Conservation (phyloP, 176 grass and related monocot species). For the Raddia distichophylla region DNA sequence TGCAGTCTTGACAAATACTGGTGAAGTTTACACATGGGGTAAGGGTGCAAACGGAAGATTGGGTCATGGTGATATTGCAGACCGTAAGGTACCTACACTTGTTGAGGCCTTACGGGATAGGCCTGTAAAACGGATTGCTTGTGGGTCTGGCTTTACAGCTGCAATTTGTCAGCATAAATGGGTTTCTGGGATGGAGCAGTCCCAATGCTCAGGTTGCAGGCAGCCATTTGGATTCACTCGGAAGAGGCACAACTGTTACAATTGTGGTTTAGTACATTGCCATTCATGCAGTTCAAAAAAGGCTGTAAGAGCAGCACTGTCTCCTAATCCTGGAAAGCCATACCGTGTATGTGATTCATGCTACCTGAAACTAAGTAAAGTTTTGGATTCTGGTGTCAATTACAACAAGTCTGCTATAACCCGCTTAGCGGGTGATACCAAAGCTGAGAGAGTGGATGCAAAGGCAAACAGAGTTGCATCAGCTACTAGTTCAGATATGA, state of each 20-base stretch:
- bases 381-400: slow-evolving; percentile 63
- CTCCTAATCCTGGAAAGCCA: slow-evolving; percentile 94
- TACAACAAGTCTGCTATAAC: slow-evolving; percentile 41
- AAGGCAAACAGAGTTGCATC: slow-evolving; percentile 44
- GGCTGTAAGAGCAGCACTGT: slow-evolving; percentile 78
- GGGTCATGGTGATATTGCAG: slow-evolving; percentile 81
- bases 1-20: slow-evolving; percentile 70
- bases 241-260: slow-evolving; percentile 97
- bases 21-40: slow-evolving; percentile 99
- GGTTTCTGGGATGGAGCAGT: slow-evolving; percentile 92
- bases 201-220: slow-evolving; percentile 88
- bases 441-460: slow-evolving; percentile 52
- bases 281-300: slow-evolving; percentile 94
- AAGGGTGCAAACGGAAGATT: slow-evolving; percentile 93
- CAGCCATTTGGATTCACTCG: slow-evolving; percentile 97
- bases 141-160: slow-evolving; percentile 87
- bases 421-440: slow-evolving; percentile 45
- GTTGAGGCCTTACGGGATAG: slow-evolving; percentile 92
- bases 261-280: slow-evolving; percentile 96
- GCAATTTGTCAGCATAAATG: slow-evolving; percentile 96
- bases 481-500: slow-evolving; percentile 79
- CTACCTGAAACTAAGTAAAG: slow-evolving; percentile 83
- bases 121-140: slow-evolving; percentile 78
- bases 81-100: slow-evolving; percentile 79
- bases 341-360: slow-evolving; percentile 97